Evolutionary conservation across 768 basidiomycete genomes (phyloP).

Genomic region (Tylopilus intermedius): DNA sequence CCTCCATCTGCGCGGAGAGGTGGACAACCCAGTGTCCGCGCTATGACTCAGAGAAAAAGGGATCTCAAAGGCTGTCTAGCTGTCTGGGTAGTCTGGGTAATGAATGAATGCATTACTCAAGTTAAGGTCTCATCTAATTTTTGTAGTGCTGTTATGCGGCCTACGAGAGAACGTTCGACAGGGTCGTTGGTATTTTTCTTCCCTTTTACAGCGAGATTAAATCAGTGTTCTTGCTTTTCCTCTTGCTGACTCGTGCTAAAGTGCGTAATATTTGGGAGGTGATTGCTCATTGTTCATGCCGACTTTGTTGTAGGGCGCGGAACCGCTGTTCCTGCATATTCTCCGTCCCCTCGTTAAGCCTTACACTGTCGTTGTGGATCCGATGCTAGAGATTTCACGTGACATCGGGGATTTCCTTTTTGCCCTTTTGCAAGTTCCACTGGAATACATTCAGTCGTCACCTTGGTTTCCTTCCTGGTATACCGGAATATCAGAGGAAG

Average conservation of each 20-base stretch:
- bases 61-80: constrained; percentile 81
- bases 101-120: constrained; percentile 14
- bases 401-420: constrained; percentile 62
- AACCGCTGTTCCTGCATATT: constrained; percentile 77
- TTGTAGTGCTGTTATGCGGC: constrained; percentile 59
- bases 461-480: constrained; percentile 27
- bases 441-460: constrained; percentile 32
- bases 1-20: constrained; percentile 45
- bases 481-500: constrained; percentile 11
- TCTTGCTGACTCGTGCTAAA: constrained; percentile 70
- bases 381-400: constrained; percentile 52
- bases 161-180: constrained; percentile 66
- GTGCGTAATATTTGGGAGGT: constrained; percentile 37
- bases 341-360: constrained; percentile 77
- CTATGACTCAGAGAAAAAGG: constrained; percentile 71
- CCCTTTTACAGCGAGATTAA: constrained; percentile 87
- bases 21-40: constrained; percentile 60
- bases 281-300: constrained; percentile 4
- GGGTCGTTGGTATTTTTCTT: constrained; percentile 60
- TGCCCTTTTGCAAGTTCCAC: constrained; percentile 37
- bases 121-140: constrained; percentile 11
- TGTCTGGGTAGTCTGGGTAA: constrained; percentile 85
- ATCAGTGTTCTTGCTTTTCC: constrained; percentile 64
- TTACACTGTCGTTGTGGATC: constrained; percentile 62
- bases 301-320: constrained; percentile 58